Base-by-base conservation (phyloP, 129 eudicot genomes). In the Flaveria sonorensis region DNA sequence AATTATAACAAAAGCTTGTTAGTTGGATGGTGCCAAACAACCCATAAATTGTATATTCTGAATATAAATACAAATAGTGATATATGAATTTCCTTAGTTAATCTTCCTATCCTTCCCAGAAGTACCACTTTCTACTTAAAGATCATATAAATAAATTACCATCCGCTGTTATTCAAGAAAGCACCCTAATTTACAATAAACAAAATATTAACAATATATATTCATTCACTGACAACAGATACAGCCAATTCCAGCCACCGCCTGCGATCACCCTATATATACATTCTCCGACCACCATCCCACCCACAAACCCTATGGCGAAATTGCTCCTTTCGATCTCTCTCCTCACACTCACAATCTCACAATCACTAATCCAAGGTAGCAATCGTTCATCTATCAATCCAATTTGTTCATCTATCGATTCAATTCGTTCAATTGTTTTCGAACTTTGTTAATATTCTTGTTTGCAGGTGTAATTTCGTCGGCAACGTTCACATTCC, bases 401-500 rank as follows among this genome's bases (percentile, higher is more conserved):
- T 51, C 46, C 36, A 30, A 30, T 30, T 30, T 30, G 12, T 66
- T 6, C 59, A 10, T 20, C 18, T 18, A 47, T 10, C 16, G 23
- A n/a, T 57, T 12, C 59, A 57, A 10, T 7, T 1, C 53, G 43
- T 2, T 68, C 8, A 2, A 16, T 26, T n/a, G 16, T 6, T 3
- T 2, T 45, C 0, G 7, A 16, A 1, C 45, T 47, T 20, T 2
- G 0, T 18, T 46, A 16, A 7, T 45, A 0, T 47, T 62, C 74
- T 62, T 74, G 6, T 77, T 62, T 75, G 6, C 67, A 90, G 92
- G 86, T 26, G 89, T 80, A 5, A 48, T 77, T 63, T 82, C 90
- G 43, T 73, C 89, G 11, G 89, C 92, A 4, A 81, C 87, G 19
- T 87, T 92, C 30, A 89, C 93, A 21, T 21, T 92, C 1, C 68